Percentiles rank a stretch among this genome's conserved stretches.
These are phyloP conservation scores for Suillus clintonianus DNA, from an alignment of 768 basidiomycete species.

Conservation along the genomic window DNA sequence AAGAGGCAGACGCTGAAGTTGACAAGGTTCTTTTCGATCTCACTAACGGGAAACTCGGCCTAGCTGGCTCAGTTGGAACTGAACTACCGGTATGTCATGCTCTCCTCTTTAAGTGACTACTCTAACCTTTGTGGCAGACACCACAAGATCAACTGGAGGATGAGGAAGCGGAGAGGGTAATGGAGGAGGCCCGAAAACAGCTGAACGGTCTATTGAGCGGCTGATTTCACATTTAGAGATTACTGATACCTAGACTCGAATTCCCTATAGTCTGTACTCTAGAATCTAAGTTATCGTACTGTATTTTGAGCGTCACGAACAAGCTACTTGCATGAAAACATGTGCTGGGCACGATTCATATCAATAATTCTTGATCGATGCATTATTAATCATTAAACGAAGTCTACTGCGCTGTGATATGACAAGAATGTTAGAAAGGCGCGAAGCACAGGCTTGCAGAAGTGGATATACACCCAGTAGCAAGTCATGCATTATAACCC, in stretches of 20 bases:
- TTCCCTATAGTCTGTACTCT: background rate
- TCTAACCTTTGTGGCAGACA: slow-evolving; percentile 39
- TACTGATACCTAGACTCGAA: background rate
- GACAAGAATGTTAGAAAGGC: slow-evolving; percentile 37
- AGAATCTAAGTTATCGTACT: background rate
- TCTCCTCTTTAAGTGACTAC: slow-evolving; percentile 1
- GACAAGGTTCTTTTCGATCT: slow-evolving; percentile 95
- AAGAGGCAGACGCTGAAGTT: slow-evolving; percentile 96
- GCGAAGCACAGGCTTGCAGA: slow-evolving; percentile 45
- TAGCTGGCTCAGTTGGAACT: slow-evolving; percentile 70
- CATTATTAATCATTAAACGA: background rate
- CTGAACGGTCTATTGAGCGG: slow-evolving; percentile 81
- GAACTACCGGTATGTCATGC: slow-evolving; percentile 69
- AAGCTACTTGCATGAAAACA: background rate
- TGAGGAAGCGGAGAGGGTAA: slow-evolving; percentile 82
- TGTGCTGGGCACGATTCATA: background rate
- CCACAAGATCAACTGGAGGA: slow-evolving; percentile 67
- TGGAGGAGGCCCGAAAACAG: slow-evolving; percentile 90
- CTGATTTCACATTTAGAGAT: slow-evolving; percentile 9
- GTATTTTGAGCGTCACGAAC: background rate
- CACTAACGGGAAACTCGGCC: slow-evolving; percentile 94
- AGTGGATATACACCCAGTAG: slow-evolving; percentile 25
- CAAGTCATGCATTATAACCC: slow-evolving; percentile 70
- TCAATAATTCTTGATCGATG: background rate
- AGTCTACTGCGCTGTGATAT: background rate